Evolutionary conservation across 257 asterid genomes (phyloP).

Genomic region (Lithospermum erythrorhizon): DNA sequence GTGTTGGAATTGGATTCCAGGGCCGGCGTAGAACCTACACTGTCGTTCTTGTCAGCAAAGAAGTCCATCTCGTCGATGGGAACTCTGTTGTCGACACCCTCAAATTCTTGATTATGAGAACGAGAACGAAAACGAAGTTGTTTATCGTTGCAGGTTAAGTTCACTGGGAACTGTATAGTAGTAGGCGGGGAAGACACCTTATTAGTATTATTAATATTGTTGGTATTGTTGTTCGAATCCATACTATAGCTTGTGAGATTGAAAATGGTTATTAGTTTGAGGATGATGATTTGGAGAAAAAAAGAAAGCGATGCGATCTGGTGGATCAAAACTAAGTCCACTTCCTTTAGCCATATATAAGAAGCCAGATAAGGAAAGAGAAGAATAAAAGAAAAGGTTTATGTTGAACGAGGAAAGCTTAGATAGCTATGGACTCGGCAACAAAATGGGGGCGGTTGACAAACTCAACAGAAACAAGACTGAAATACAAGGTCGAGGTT

Average conservation of each 20-base stretch:
- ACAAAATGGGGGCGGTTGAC: constrained; percentile 41
- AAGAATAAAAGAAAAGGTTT: constrained; percentile 16
- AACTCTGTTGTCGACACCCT: constrained; percentile 20
- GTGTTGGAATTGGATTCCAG: constrained; percentile 3
- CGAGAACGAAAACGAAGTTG: neutral
- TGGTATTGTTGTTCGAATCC: constrained; percentile 23
- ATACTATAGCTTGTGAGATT: constrained; percentile 11
- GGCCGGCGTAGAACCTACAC: constrained; percentile 1
- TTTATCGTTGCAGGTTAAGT: constrained; percentile 24
- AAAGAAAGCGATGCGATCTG: constrained; percentile 34
- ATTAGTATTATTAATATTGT: neutral
- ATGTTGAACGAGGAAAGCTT: constrained; percentile 23
- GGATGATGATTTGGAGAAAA: neutral
- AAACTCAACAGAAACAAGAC: constrained; percentile 34
- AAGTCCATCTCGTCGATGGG: constrained; percentile 61
- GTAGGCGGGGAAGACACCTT: constrained; percentile 35
- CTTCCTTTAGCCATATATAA: constrained; percentile 61
- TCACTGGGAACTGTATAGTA: constrained; percentile 68
- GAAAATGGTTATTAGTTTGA: too few relatives aligned
- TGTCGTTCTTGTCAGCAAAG: constrained; percentile 34
- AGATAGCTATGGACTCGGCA: constrained; percentile 58
- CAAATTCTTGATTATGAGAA: constrained; percentile 2
- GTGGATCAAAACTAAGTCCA: constrained; percentile 88
- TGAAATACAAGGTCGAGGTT: constrained; percentile 16
- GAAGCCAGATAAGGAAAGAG: constrained; percentile 17